A percentile compares a stretch with the other conserved stretches of the same genome.
phyloP scores from a whole-genome alignment of 257 asterid species.

The Thymus mandschuricus region DNA sequence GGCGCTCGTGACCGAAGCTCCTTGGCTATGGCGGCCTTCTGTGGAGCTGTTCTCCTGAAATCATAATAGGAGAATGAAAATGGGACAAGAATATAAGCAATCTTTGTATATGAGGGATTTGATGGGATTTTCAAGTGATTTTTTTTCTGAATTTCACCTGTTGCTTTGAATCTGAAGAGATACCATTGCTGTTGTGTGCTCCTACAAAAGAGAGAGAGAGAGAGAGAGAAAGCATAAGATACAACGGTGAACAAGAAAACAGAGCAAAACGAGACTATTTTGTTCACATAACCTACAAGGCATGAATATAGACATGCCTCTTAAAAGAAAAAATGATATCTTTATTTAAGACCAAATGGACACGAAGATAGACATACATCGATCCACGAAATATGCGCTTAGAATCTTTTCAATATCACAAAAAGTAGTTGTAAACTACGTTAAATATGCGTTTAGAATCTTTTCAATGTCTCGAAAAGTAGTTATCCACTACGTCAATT shows the following conservation, averaged over 20 bases:
- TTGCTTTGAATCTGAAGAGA: slow-evolving; percentile 38
- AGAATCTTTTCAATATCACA: too few relatives aligned
- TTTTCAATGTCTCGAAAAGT: too few relatives aligned
- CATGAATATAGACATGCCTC: too few relatives aligned
- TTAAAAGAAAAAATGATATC: too few relatives aligned
- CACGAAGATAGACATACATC: too few relatives aligned
- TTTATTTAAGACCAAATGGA: too few relatives aligned
- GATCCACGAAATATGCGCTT: too few relatives aligned
- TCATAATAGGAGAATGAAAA: slow-evolving; percentile 4
- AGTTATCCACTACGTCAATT: too few relatives aligned
- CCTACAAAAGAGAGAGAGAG: slow-evolving; percentile 36
- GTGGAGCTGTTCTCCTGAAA: slow-evolving; percentile 35
- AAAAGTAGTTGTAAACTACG: too few relatives aligned
- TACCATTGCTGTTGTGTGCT: slow-evolving; percentile 29
- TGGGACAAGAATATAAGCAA: too few relatives aligned
- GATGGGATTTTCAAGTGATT: neutral
- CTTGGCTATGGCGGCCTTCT: slow-evolving; percentile 38
- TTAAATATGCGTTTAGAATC: too few relatives aligned
- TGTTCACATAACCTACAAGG: neutral
- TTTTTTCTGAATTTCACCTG: slow-evolving; percentile 40
- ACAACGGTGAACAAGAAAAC: neutral
- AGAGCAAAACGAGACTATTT: neutral
- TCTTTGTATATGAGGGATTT: neutral
- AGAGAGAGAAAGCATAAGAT: neutral
- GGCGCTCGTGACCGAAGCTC: slow-evolving; percentile 46